Evolutionary conservation across 768 basidiomycete species (phyloP), one percentile per base, ranked within the genome.

Genomic region (Xerocomellus dryophilus): DNA sequence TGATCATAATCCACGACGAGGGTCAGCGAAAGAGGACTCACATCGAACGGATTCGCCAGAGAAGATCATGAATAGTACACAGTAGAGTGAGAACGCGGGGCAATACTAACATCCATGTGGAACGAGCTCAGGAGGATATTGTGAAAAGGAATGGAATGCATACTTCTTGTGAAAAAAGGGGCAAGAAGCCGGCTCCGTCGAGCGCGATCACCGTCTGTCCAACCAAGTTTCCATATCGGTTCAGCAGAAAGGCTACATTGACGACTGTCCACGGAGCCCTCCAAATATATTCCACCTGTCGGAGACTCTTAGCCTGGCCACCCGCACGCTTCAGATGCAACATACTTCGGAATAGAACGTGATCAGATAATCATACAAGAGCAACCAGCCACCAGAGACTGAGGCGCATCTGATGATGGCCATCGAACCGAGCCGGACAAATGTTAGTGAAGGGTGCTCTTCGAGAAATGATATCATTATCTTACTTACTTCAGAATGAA

Each of bases 221-320:
- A 1, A 63, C 15, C 48, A 60, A 35, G 45, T 55, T 63, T 36
- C 38, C 55, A 12, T 63, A 63, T n/a, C 62, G 58, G 23, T 54
- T 62, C 11, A 55, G 21, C 21, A 63, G 53, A 40, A 63, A 63
- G 10, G 40, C 43, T 7, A 11, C 8, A 12, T 63, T 63, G 40
- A 54, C 47, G 6, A 27, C 1, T 10, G 61, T 41, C 58, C 62
- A 56, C 0, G 59, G 61, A 4, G 53, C 40, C 3, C 47, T 50
- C 61, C 62, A 64, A 2, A 63, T 57, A 35, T 62, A 51, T 18
- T 50, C 44, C 31, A 61, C 48, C 60, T 60, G 21, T 14, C 17
- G 15, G 11, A 10, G 23, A 18, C 2, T n/a, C 14, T 57, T 21
- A 54, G 44, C 34, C n/a, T n/a, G n/a, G 5, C 23, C 2, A 7